phyloP scores from a whole-genome alignment of 106 monocot species.

The Dioscorea alata region DNA sequence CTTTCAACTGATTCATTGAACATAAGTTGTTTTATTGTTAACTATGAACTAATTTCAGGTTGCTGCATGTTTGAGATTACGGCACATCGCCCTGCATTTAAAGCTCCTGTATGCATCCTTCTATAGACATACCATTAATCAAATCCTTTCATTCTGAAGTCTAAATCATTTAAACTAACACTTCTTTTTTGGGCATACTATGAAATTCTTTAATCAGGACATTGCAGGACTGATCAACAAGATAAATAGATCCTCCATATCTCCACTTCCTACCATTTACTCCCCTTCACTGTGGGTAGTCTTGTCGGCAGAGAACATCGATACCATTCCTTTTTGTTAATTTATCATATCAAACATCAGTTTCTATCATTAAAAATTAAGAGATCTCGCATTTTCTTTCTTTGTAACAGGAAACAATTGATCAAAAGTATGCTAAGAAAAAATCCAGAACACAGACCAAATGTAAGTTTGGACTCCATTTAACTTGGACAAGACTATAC shows the following conservation, averaged over 20 bases:
- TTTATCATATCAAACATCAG: no score
- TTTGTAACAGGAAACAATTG: conserved; percentile 72
- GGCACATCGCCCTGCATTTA: conserved; percentile 70
- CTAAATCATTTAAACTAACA: not conserved
- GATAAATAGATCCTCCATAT: conserved; percentile 76
- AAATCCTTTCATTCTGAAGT: not conserved
- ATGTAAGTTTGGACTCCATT: conserved; percentile 35
- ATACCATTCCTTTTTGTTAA: no score
- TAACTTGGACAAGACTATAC: not conserved
- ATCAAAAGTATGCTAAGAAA: conserved; percentile 91
- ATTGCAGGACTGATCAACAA: conserved; percentile 79
- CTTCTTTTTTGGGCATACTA: not conserved
- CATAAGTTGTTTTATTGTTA: no score
- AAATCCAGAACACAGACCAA: conserved; percentile 91
- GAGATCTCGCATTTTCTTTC: not conserved
- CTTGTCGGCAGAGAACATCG: not conserved
- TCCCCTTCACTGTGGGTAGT: conserved; percentile 63
- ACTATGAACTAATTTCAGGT: conserved; percentile 24
- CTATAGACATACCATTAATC: not conserved
- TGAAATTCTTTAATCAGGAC: conserved; percentile 41
- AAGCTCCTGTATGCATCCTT: conserved; percentile 41
- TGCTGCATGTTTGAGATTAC: conserved; percentile 88
- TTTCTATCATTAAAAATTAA: not conserved
- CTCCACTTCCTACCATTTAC: conserved; percentile 71
- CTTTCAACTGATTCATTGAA: no score